Conservation (phyloP, 768 basidiomycete genomes). For the Amanita pseudoporphyria region DNA sequence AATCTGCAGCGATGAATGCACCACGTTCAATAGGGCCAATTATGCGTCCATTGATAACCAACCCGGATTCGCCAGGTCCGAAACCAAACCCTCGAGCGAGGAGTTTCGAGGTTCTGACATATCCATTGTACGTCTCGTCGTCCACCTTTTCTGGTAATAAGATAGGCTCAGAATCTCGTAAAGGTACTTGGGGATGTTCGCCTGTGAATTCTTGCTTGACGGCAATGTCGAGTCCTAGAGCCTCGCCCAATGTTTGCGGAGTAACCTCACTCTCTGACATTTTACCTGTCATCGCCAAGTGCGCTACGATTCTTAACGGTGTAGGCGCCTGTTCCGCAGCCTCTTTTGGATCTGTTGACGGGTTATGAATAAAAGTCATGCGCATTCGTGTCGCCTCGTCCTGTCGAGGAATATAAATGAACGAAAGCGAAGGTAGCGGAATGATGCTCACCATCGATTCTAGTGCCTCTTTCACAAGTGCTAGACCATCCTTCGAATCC, state of each 20-base stretch:
- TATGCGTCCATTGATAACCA: conserved; percentile 82
- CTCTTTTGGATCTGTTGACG: conserved; percentile 15
- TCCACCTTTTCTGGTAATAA: conserved; percentile 18
- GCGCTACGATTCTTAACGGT: conserved; percentile 38
- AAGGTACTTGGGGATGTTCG: conserved; percentile 26
- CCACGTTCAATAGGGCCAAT: conserved; percentile 59
- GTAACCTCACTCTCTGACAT: conserved; percentile 22
- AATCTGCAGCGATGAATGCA: conserved; percentile 63
- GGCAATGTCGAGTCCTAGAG: background rate
- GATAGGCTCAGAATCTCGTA: conserved; percentile 16
- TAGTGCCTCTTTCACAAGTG: conserved; percentile 58
- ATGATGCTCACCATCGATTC: conserved; percentile 43
- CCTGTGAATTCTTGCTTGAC: background rate
- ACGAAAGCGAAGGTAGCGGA: conserved; percentile 1
- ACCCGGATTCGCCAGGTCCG: conserved; percentile 45
- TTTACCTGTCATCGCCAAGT: conserved; percentile 32
- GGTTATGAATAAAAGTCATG: conserved; percentile 73
- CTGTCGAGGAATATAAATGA: conserved; percentile 20
- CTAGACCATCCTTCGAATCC: conserved; percentile 48
- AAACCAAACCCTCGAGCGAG: conserved; percentile 51
- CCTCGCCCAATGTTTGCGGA: background rate
- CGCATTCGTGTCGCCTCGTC: conserved; percentile 39
- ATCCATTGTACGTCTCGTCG: conserved; percentile 28
- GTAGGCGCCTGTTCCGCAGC: conserved; percentile 12
- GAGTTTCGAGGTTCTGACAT: conserved; percentile 33